phyloP scores from a whole-genome alignment of 2,329 filamentous ascomycete species.

The Nemania abortiva region DNA sequence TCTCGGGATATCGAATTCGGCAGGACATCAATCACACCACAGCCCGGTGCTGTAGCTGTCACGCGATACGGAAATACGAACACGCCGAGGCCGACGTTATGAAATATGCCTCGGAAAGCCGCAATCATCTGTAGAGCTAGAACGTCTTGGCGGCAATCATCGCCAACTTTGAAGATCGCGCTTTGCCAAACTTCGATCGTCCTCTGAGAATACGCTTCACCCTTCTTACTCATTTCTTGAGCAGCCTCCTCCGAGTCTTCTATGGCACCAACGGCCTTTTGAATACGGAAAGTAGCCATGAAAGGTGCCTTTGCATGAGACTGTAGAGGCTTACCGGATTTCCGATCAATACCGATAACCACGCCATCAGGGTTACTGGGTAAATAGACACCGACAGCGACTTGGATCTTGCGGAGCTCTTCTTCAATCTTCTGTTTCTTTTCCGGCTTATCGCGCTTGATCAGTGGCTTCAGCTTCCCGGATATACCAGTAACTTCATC shows the following conservation, averaged over 20 bases:
- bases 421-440: conserved; percentile 99
- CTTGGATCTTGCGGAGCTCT: conserved; percentile 95
- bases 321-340: conserved; percentile 96
- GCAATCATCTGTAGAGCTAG: conserved; percentile 97
- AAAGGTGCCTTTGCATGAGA: conserved; percentile 98
- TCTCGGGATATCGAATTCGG: conserved; percentile 98
- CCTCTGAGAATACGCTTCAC: conserved; percentile 56
- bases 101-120: conserved; percentile 96
- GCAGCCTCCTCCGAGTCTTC: conserved; percentile 66
- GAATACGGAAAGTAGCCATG: conserved; percentile 98
- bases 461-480: conserved; percentile 92
- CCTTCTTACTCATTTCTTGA: conserved; percentile 60
- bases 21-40: conserved; percentile 96
- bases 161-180: conserved; percentile 99
- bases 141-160: conserved; percentile 97
- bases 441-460: conserved; percentile 91
- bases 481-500: conserved; percentile 96
- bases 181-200: conserved; percentile 98
- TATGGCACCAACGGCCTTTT: conserved; percentile 74
- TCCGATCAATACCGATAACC: conserved; percentile 97
- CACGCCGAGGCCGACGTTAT: conserved; percentile 92
- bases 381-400: conserved; percentile 96
- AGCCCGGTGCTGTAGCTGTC: conserved; percentile 95
- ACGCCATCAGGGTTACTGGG: conserved; percentile 97
- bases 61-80: conserved; percentile 98